These are phyloP conservation scores for Cladophialophora chaetospira DNA, from an alignment of 2,329 filamentous ascomycete genomes.

Conservation along the genomic window DNA sequence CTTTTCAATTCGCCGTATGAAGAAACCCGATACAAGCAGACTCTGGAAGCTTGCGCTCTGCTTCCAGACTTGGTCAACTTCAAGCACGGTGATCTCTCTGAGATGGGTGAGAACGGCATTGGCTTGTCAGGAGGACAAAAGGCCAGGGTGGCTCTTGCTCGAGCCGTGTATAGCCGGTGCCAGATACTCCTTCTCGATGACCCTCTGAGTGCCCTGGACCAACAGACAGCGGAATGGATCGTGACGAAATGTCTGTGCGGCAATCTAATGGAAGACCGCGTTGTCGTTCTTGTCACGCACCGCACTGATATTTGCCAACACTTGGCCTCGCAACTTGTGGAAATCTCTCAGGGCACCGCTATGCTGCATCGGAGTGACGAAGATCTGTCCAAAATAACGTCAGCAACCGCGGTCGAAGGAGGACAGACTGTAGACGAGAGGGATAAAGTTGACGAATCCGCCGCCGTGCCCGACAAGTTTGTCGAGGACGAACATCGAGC, in stretches of 20 bases:
- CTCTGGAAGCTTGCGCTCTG: constrained; percentile 66
- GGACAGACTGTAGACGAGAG: constrained; percentile 36
- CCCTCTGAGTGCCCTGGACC: constrained; percentile 62
- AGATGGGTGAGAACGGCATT: constrained; percentile 63
- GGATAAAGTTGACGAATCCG: constrained; percentile 38
- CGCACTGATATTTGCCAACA: constrained; percentile 69
- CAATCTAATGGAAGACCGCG: constrained; percentile 56
- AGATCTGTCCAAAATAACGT: constrained; percentile 43
- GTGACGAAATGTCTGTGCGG: constrained; percentile 60
- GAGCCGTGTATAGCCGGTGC: constrained; percentile 61
- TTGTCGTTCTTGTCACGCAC: constrained; percentile 64
- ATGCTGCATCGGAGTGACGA: constrained; percentile 47
- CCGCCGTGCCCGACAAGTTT: constrained; percentile 70
- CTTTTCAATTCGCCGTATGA: constrained; percentile 69
- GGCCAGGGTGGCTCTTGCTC: constrained; percentile 61
- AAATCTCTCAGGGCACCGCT: constrained; percentile 65
- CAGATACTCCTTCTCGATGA: constrained; percentile 61
- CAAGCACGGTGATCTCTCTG: constrained; percentile 64
- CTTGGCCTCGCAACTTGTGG: constrained; percentile 73
- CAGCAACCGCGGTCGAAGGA: constrained; percentile 40
- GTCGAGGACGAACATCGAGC: constrained; percentile 75
- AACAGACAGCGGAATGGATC: constrained; percentile 65
- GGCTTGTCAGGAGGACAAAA: constrained; percentile 64
- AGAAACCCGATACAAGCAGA: constrained; percentile 66
- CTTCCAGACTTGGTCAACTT: constrained; percentile 64